Base-by-base conservation (phyloP, 1,139 yeast genomes). In the Geotrichum klebahnii region DNA sequence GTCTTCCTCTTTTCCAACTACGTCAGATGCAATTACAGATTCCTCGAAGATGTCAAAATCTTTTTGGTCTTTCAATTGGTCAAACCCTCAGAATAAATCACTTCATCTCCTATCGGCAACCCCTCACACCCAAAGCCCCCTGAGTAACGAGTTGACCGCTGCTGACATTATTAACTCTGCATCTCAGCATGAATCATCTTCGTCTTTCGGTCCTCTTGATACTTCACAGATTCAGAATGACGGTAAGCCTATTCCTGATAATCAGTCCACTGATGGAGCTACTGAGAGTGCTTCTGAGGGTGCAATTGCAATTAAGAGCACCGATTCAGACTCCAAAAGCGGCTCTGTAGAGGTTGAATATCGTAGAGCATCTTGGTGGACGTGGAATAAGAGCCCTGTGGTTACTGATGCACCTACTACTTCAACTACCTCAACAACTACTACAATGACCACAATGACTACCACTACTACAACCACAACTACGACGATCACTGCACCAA, bases 81-180 rank as follows among this genome's bases (percentile, higher is more conserved):
- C 29, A 8, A 26, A 10, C 29, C 10, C 29, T 26, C 29, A 6
- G 29, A 26, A 26, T 8, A 6, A 26, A 26, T 6, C 29, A 26
- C 9, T 10, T 26, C 38, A 34, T 9, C 5, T 5, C 17, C 8
- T 22, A 16, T 12, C 20, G 20, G 28, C 44, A 19, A 31, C 43
- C 24, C 33, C 36, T 10, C 44, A 40, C 35, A 17, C 35, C n/a
- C 44, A 40, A 29, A 40, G 44, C n/a, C 44, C 44, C 10, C 44
- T 40, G 9, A 40, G 36, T 35, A 23, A 40, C 24, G 28, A 40
- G 19, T 19, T 40, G 16, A 40, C 36, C n/a, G 35, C 16, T 23
- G 44, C 42, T 3, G 42, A 38, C n/a, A 23, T 26, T 5, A 14
- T 19, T 10, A 37, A 6, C 16, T 19, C 26, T 33, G 14, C 36